Evolutionary conservation across 106 monocot genomes (phyloP), one percentile per base, ranked within the genome.

Genomic region (Vanilla planifolia): DNA sequence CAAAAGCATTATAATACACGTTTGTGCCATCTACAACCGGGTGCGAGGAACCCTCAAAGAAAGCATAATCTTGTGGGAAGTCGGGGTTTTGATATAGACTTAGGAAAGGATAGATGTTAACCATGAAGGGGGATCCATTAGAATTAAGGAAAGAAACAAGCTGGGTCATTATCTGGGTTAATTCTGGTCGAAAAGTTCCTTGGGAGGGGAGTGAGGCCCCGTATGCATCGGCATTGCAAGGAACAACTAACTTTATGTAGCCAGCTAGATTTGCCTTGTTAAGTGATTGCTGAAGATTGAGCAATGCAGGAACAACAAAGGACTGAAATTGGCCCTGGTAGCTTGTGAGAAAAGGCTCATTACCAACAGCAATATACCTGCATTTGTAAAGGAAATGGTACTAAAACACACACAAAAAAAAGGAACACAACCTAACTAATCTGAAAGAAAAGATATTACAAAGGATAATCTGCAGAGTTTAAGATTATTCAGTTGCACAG

Each of bases 181-280:
- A 64, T 19, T 90, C 89, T 2, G 85, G 67, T 26, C 81, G 66
- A 66, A 92, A 92, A 29, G 80, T 32, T 25, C 92, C 92, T 66
- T 88, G 92, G 5, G 87, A 92, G 53, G 92, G 92, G 50, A 82
- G 70, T 0, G 75, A 46, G 13, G 78, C 63, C 41, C 76, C 74
- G 25, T 92, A 92, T 9, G 88, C 92, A 76, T 87, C 92, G 23
- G 92, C 92, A 69, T 92, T 92, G 75, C 92, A 92, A 55, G 92
- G 92, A 14, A 88, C 88, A 7, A 92, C 88, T 16, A 92, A 73
- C 65, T 92, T 92, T 8, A 88, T 64, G 47, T 78, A 86, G 30
- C 76, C 55, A 8, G 78, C 80, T 14, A 92, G 87, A 68, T 92
- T 88, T 44, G 71, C 74, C 62, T 77, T 88, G 27, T 67, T 52